Base-by-base conservation (phyloP, 495 filamentous ascomycete genomes). In the Friedmanniomyces endolithicus region DNA sequence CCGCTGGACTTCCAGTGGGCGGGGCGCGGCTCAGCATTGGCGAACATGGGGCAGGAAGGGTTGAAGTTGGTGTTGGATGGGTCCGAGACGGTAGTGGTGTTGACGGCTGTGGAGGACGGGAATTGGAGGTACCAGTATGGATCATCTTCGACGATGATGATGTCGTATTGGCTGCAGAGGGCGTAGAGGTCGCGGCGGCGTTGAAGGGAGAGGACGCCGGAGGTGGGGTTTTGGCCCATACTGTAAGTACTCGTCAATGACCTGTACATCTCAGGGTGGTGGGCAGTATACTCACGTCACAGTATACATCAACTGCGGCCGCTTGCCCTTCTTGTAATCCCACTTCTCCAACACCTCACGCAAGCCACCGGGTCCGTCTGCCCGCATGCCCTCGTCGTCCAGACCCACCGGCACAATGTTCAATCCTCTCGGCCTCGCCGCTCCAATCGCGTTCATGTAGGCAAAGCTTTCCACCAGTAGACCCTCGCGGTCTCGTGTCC, bases 51-150 rank as follows among this genome's bases (percentile, higher is more conserved):
- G 2, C 49, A 33, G 25, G 49, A 34, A 27, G 59, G 59, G 55
- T 62, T 62, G 59, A 58, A 62, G 37, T 40, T 43, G 20, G 47
- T 50, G 49, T 62, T 50, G 44, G 61, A 22, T 2, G 60, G 19
- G 55, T 52, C 20, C 22, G 49, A 40, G 29, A 44, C 56, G 24
- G 52, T 61, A 34, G 49, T 58, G 25, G 45, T 81, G 59, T 58
- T 57, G 29, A 46, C 20, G 34, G 74, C 71, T 4, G 55, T 62
- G 7, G 82, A 81, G 2, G 83, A 86, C 1, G 87, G 87, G 60
- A 78, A 95, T 63, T 95, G 90, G 12, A 97, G 76, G 64, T 92
- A 90, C 87, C 88, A 97, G 70, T 97, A 97, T 1, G 90, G 90
- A 53, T 94, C 89, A 64, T 97, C 90, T 69, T 97, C 90, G 59